phyloP scores from a whole-genome alignment of 148 eudicot species.

The Rhododendron ovatum region DNA sequence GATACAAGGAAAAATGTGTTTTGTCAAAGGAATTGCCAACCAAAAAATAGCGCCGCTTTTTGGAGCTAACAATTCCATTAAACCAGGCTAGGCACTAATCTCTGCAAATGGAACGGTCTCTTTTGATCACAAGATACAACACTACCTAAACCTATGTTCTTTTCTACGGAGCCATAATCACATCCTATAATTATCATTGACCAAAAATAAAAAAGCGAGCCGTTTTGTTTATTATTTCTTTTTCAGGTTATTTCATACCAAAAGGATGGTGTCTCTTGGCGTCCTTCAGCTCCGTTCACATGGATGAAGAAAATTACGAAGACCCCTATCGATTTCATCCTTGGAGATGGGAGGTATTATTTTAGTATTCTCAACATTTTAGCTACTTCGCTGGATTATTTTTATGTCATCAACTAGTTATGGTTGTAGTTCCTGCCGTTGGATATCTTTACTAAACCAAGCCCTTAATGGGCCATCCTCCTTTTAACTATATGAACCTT shows the following conservation, averaged over 20 bases:
- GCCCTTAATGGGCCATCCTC: too few relatives aligned
- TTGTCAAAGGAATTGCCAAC: too few relatives aligned
- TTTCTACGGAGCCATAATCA: neutral
- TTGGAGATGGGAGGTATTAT: slow-evolving; percentile 86
- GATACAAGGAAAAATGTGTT: too few relatives aligned
- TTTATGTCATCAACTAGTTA: too few relatives aligned
- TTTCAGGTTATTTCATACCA: slow-evolving; percentile 76
- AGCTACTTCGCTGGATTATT: neutral
- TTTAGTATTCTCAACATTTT: neutral
- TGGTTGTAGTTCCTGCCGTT: too few relatives aligned
- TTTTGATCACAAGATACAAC: neutral
- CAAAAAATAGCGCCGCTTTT: too few relatives aligned
- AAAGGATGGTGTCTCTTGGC: slow-evolving; percentile 89
- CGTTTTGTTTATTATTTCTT: neutral
- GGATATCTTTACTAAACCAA: too few relatives aligned
- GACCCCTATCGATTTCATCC: slow-evolving; percentile 82
- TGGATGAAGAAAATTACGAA: slow-evolving; percentile 76
- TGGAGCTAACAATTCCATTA: too few relatives aligned
- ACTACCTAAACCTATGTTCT: neutral
- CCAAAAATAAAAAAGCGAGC: neutral
- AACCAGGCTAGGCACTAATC: neutral
- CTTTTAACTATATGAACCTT: too few relatives aligned
- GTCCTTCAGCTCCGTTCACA: slow-evolving; percentile 83
- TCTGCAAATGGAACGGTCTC: neutral
- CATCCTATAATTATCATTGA: neutral